A percentile compares a stretch with the other conserved stretches of the same genome.
These are phyloP conservation scores for Daldinia grandis DNA, from an alignment of 495 filamentous ascomycete species.

Conservation along the genomic window DNA sequence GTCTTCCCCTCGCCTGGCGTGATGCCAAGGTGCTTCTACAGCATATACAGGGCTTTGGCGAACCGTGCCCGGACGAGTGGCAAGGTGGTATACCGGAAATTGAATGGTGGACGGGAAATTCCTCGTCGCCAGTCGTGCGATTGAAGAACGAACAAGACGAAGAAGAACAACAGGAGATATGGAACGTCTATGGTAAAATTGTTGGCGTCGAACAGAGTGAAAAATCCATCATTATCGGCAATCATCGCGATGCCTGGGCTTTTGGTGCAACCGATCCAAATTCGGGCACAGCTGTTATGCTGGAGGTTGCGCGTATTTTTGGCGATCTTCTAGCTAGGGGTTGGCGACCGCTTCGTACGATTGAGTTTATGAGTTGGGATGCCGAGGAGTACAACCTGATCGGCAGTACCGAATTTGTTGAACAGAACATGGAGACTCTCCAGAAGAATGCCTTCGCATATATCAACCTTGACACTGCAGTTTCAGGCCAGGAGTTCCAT, in stretches of 20 bases:
- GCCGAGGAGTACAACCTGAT: constrained; percentile 92
- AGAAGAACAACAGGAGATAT: constrained; percentile 80
- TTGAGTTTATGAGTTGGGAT: constrained; percentile 97
- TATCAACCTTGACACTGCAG: constrained; percentile 89
- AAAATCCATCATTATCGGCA: constrained; percentile 90
- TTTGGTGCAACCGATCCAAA: constrained; percentile 87
- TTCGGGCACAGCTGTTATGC: constrained; percentile 87
- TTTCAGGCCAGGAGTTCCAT: constrained; percentile 75
- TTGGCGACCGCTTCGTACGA: constrained; percentile 91
- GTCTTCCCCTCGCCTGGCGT: constrained; percentile 85
- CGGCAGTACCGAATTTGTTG: constrained; percentile 94
- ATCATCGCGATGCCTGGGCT: constrained; percentile 93
- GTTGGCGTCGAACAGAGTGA: constrained; percentile 80
- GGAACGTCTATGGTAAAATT: constrained; percentile 87
- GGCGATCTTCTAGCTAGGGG: constrained; percentile 75
- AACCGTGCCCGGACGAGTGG: constrained; percentile 76
- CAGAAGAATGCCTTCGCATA: constrained; percentile 81
- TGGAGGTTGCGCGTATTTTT: constrained; percentile 86
- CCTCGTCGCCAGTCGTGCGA: constrained; percentile 76
- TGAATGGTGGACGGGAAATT: constrained; percentile 84
- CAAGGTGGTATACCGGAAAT: constrained; percentile 75
- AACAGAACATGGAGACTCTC: constrained; percentile 84
- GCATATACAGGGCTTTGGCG: constrained; percentile 78
- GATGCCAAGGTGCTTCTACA: constrained; percentile 84
- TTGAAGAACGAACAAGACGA: constrained; percentile 92